Evolutionary conservation across 1,284 basidiomycete species (phyloP).

Genomic region (Irpex sp.): DNA sequence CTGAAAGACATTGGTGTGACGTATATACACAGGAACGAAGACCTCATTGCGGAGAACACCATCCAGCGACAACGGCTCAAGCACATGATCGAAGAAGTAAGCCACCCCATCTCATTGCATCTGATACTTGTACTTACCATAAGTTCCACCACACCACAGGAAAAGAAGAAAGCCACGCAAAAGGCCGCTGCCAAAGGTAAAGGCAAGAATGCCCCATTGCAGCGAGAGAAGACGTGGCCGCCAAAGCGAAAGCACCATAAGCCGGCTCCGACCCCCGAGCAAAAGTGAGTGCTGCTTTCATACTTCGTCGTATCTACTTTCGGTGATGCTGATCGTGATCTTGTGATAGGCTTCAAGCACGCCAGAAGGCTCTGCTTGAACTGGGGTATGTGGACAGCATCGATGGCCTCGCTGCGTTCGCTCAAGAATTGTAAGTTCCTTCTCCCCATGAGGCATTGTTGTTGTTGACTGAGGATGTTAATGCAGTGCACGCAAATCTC

Average conservation of each 20-base stretch:
- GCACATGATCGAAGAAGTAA: slow-evolving; percentile 45
- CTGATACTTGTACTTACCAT: no score
- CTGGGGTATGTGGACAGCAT: slow-evolving; percentile 48
- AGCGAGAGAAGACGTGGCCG: slow-evolving; percentile 42
- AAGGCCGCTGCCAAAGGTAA: slow-evolving; percentile 21
- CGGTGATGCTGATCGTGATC: slow-evolving; percentile 3
- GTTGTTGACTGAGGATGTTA: no score
- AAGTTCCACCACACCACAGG: no score
- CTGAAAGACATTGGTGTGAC: slow-evolving; percentile 55
- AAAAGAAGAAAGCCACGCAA: slow-evolving; percentile 21
- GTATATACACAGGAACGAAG: slow-evolving; percentile 69
- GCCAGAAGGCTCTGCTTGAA: slow-evolving; percentile 55
- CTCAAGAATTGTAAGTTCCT: slow-evolving; percentile 52
- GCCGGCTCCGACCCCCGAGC: slow-evolving; percentile 37
- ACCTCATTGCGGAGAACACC: slow-evolving; percentile 59
- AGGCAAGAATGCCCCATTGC: slow-evolving; percentile 5
- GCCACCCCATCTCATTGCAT: no score
- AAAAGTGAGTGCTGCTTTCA: slow-evolving; percentile 37
- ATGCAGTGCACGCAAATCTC: slow-evolving; percentile 11
- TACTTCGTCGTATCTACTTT: no score
- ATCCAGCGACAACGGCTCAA: slow-evolving; percentile 61
- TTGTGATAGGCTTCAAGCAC: slow-evolving; percentile 37
- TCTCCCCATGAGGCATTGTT: no score
- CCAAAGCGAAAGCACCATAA: slow-evolving; percentile 57
- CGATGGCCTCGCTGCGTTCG: slow-evolving; percentile 48